Conservation (phyloP, 306 rosid genomes). For the Vigna reflexopilosa region DNA sequence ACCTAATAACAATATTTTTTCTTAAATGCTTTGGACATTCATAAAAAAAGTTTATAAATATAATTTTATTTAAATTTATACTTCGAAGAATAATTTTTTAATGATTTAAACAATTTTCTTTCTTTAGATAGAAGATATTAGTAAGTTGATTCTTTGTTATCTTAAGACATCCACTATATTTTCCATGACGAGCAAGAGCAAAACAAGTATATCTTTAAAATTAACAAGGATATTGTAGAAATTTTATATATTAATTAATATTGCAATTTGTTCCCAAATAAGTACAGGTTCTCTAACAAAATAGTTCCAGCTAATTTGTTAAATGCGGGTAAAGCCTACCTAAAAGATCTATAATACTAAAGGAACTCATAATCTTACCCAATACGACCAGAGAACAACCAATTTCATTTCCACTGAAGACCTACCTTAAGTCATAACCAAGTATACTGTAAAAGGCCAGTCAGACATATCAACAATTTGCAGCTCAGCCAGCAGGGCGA, state of each 20-base stretch:
- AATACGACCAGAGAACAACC: slow-evolving; percentile 34
- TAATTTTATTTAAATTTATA: too few relatives aligned
- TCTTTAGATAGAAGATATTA: too few relatives aligned
- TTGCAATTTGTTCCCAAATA: slow-evolving; percentile 26
- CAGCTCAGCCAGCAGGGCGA: slow-evolving; percentile 48
- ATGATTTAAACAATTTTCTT: too few relatives aligned
- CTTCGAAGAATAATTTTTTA: too few relatives aligned
- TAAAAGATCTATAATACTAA: slow-evolving; percentile 38
- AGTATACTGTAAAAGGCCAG: slow-evolving; percentile 44
- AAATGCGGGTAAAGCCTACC: slow-evolving; percentile 41
- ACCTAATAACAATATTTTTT: too few relatives aligned
- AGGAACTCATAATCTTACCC: slow-evolving; percentile 40
- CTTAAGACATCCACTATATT: too few relatives aligned
- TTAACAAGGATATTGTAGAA: slow-evolving; percentile 30
- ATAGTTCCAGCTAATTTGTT: slow-evolving; percentile 17
- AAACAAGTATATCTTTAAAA: not conserved
- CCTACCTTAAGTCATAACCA: slow-evolving; percentile 39
- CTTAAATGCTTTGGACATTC: too few relatives aligned
- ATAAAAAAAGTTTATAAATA: too few relatives aligned
- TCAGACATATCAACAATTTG: slow-evolving; percentile 51
- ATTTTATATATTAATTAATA: slow-evolving; percentile 46
- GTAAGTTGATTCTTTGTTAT: too few relatives aligned
- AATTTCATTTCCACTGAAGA: slow-evolving; percentile 31
- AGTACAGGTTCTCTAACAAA: slow-evolving; percentile 38
- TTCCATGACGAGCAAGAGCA: not conserved